These are phyloP conservation scores for Mycena haematopus DNA, from an alignment of 768 basidiomycete genomes.

Conservation along the genomic window DNA sequence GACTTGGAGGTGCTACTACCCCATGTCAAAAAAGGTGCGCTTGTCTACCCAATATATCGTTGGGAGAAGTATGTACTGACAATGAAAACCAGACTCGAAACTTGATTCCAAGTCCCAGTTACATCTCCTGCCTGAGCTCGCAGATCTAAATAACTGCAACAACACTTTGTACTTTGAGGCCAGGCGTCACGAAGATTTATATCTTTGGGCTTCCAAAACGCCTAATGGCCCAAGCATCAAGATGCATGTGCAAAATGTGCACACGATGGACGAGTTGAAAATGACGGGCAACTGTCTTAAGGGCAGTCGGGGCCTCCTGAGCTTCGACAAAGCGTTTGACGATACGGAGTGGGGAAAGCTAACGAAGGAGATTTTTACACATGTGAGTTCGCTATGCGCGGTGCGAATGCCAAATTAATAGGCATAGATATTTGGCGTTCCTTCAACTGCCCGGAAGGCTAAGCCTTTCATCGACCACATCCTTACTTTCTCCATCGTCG, in stretches of 20 bases:
- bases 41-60: not conserved
- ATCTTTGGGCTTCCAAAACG: slow-evolving; percentile 95
- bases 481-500: slow-evolving; percentile 93
- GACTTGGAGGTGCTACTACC: slow-evolving; percentile 90
- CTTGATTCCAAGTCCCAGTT: slow-evolving; percentile 96
- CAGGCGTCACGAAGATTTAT: slow-evolving; percentile 92
- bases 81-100: slow-evolving; percentile 77
- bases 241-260: slow-evolving; percentile 97
- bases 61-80: slow-evolving; percentile 3
- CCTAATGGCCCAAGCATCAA: slow-evolving; percentile 98
- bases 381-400: slow-evolving; percentile 59
- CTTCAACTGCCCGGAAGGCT: slow-evolving; percentile 84
- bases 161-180: slow-evolving; percentile 98
- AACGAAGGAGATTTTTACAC: slow-evolving; percentile 93
- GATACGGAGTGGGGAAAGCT: slow-evolving; percentile 85
- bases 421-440: slow-evolving; percentile 90
- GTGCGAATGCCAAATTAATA: not conserved
- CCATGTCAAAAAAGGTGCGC: slow-evolving; percentile 93
- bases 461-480: slow-evolving; percentile 99
- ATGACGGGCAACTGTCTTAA: slow-evolving; percentile 99
- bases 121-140: slow-evolving; percentile 91
- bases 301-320: slow-evolving; percentile 89
- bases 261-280: slow-evolving; percentile 99
- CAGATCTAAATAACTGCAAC: slow-evolving; percentile 97
- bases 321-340: slow-evolving; percentile 92